Evolutionary conservation across 2,329 filamentous ascomycete genomes (phyloP), one percentile per base, ranked within the genome.

Genomic region (Stachybotrys chartarum): DNA sequence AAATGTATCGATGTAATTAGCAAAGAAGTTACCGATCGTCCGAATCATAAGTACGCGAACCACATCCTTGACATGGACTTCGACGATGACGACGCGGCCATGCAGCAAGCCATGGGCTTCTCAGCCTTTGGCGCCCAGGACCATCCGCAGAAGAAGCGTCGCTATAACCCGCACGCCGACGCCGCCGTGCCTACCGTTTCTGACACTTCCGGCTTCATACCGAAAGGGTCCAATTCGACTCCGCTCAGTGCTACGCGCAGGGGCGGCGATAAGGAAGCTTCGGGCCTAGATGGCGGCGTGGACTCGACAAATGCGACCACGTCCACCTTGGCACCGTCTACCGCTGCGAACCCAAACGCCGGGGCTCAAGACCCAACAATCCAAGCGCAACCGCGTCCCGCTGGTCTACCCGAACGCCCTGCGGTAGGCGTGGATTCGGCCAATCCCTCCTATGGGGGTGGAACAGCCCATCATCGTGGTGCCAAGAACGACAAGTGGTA

Each of bases 61-160:
- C 24, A 24, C 24, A 24, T 24, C 24, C 24, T 24, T 24, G 24
- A 42, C 35, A 62, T 60, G 63, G 61, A 64, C 44, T 24, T 52
- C 45, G 56, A 61, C 44, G 59, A 58, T n/a, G 66, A 66, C 18
- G 76, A 80, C 51, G 72, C 74, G 47, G 80, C 81, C 53, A 84
- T 90, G 68, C 84, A 85, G 24, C 80, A 81, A 47, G 78, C 81
- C 50, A 87, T 91, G 84, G 88, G 88, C 59, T 91, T 91, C 70
- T 80, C 84, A 8, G 79, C 82, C 56, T 92, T 92, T 65, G 87
- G 87, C 60, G 70, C 72, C 10, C 75, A 80, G 61, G 67, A 74
- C 53, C 72, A 70, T 3, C 73, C 78, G 1, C 76, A 77, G 48
- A 89, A 88, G 68, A 88, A 87, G 68, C 80, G 87, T 58, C 86